These are phyloP conservation scores for Beauveria caledonica DNA, from an alignment of 2,329 filamentous ascomycete genomes.

Conservation along the genomic window DNA sequence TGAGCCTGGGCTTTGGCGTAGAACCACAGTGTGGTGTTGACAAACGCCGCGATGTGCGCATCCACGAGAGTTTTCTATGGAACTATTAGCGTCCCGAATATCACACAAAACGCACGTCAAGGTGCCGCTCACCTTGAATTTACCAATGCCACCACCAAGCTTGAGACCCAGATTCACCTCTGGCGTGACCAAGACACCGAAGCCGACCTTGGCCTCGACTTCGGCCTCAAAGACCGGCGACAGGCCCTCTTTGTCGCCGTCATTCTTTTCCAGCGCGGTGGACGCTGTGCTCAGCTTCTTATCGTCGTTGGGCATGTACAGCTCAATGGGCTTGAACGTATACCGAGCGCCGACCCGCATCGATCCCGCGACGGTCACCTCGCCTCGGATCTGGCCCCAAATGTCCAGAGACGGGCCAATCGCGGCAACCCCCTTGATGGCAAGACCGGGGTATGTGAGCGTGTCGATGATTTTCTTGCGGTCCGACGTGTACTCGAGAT, in stretches of 20 bases:
- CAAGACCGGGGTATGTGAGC: constrained; percentile 12
- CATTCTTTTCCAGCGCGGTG: neutral
- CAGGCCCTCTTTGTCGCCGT: neutral
- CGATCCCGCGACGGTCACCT: constrained; percentile 2
- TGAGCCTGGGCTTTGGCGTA: neutral
- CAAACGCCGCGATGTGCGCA: neutral
- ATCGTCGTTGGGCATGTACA: neutral
- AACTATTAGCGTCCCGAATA: neutral
- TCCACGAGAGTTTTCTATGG: neutral
- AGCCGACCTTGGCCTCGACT: neutral
- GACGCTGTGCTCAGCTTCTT: neutral
- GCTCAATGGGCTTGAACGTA: neutral
- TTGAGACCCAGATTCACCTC: constrained; percentile 11
- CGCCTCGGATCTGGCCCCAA: constrained; percentile 9
- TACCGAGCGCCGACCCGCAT: neutral
- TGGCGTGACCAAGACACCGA: constrained; percentile 1
- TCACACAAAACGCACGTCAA: no score
- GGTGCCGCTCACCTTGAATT: neutral
- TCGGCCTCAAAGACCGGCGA: constrained; percentile 8
- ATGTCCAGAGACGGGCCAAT: constrained; percentile 16
- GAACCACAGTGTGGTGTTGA: neutral
- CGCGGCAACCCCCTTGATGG: constrained; percentile 15
- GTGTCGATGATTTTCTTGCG: constrained; percentile 13
- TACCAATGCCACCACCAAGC: constrained; percentile 4
- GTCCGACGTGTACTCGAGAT: neutral